phyloP scores from a whole-genome alignment of 1,284 basidiomycete genomes.

The Lentinula novae-zelandiae region DNA sequence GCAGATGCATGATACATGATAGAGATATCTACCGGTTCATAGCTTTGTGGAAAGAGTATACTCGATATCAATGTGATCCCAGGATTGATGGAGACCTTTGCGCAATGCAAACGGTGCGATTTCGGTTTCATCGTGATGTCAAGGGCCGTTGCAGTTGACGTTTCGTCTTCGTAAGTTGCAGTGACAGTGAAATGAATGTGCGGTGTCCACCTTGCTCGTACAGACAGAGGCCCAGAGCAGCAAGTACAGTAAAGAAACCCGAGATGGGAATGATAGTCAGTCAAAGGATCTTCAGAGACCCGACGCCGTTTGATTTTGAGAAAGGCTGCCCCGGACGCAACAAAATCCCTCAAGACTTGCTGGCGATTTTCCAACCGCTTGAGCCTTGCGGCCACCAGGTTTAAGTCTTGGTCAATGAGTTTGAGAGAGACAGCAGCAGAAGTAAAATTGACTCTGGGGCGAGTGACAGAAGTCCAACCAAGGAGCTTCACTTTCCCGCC shows the following conservation, averaged over 20 bases:
- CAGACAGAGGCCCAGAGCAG: neutral
- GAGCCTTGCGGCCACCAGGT: neutral
- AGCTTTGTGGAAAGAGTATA: conserved; percentile 1
- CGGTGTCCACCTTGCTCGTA: conserved; percentile 1
- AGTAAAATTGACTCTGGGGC: neutral
- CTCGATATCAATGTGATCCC: neutral
- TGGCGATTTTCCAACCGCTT: neutral
- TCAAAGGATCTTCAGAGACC: neutral
- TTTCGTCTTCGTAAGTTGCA: neutral
- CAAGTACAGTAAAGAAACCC: conserved; percentile 4
- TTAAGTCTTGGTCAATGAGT: neutral
- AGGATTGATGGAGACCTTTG: neutral
- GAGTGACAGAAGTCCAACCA: conserved; percentile 1
- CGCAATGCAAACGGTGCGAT: neutral
- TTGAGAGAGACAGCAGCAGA: neutral
- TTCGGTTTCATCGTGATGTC: neutral
- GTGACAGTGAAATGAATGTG: neutral
- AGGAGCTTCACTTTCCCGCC: conserved; percentile 4
- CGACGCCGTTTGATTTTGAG: conserved; percentile 1
- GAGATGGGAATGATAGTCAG: conserved; percentile 1
- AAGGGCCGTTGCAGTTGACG: neutral
- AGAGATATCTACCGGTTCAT: neutral
- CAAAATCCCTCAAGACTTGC: neutral
- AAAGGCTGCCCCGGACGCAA: conserved; percentile 1
- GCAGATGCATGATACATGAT: conserved; percentile 4